Evolutionary conservation across 371 early-diverging fungal genomes (phyloP).

Genomic region (Zopfochytrium polystomum): DNA sequence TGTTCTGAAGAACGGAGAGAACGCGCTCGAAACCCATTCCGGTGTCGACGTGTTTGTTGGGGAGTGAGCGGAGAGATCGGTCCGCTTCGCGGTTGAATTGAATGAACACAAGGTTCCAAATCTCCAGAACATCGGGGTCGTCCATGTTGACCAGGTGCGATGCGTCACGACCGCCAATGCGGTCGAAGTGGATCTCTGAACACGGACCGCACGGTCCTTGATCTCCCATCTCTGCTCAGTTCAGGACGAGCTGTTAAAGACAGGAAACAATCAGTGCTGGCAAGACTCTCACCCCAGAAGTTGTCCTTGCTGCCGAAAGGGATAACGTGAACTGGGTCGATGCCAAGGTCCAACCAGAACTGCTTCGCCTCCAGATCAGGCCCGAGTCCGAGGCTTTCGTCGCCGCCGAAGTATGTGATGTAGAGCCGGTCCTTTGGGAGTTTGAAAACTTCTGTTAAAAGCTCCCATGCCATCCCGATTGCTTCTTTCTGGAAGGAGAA

Average conservation of each 20-base stretch:
- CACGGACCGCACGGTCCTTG: constrained; percentile 99
- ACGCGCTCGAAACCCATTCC: constrained; percentile 99
- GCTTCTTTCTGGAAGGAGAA: constrained; percentile 68
- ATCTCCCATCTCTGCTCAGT: constrained; percentile 92
- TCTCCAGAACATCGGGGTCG: constrained; percentile 98
- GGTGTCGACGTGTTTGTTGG: constrained; percentile 98
- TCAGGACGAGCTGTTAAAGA: constrained; percentile 11
- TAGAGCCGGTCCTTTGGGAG: constrained; percentile 91
- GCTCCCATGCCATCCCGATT: constrained; percentile 90
- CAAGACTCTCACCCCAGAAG: constrained; percentile 89
- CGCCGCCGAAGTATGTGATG: constrained; percentile 98
- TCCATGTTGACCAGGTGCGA: constrained; percentile 95
- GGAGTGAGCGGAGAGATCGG: constrained; percentile 83
- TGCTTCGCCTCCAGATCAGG: constrained; percentile 92
- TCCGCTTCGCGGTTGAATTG: constrained; percentile 98
- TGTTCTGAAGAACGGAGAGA: constrained; percentile 94
- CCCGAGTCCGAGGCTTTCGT: constrained; percentile 71
- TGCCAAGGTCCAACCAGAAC: constrained; percentile 91
- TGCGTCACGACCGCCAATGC: constrained; percentile 96
- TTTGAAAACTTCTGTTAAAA: constrained; percentile 87
- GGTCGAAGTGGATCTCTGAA: constrained; percentile 99
- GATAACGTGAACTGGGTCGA: constrained; percentile 81
- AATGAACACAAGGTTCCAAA: constrained; percentile 99
- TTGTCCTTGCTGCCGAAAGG: constrained; percentile 95
- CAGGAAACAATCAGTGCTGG: constrained; percentile 1